Evolutionary conservation across 495 filamentous ascomycete genomes (phyloP), one percentile per base, ranked within the genome.

Genomic region (Daldinia concentrica): DNA sequence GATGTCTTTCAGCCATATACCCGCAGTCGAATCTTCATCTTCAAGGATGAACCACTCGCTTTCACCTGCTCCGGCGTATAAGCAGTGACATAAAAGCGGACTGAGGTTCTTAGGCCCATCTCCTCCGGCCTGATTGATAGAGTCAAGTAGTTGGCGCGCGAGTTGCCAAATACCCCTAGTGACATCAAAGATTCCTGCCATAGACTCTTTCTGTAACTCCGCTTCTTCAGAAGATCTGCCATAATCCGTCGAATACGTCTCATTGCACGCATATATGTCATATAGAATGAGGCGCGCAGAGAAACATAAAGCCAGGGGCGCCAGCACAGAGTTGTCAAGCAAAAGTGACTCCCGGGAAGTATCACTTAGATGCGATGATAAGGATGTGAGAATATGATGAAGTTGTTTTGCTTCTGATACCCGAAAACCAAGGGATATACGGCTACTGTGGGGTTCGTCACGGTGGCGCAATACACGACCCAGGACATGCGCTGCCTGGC

Each of bases 401-500:
- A 75, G 69, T 34, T 75, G 73, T 34, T 39, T 68, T 30, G 73
- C 70, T 29, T 75, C 73, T 6, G 66, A 27, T 11, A 73, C 22
- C 9, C 66, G 66, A n/a, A 69, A 54, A 24, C 29, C 34, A 11
- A 72, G 66, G 11, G 36, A 4, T 26, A 66, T 15, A 30, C 58
- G 57, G 11, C 6, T 50, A 24, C 22, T 43, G 19, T 45, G 59
- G 27, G 58, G 58, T 15, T 66, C 54, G 48, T 73, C 56, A 58
- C 77, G 62, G 32, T 79, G 74, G 45, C 78, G 74, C 1, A 85
- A 52, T 19, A 83, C 81, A 55, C 80, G 79, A 15, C 82, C 81
- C 14, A 84, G 72, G 48, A 82, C 62, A 9, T 78, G 71, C 4
- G 75, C 78, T 30, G 81, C 80, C 68, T 85, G 83, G 59, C 81